These are phyloP conservation scores for Akanthomyces dipterigenus DNA, from an alignment of 2,329 filamentous ascomycete genomes.

Conservation along the genomic window DNA sequence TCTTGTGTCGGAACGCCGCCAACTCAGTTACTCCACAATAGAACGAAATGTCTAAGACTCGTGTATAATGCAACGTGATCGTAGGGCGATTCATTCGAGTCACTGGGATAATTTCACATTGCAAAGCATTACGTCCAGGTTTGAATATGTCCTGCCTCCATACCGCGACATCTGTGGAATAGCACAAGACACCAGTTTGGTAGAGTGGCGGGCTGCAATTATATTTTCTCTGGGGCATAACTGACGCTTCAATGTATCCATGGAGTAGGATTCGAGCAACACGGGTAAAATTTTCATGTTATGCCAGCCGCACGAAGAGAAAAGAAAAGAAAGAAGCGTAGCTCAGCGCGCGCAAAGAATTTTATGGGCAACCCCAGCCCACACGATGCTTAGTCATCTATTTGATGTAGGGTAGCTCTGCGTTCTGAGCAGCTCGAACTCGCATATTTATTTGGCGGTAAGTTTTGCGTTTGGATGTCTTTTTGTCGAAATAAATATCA, in stretches of 20 bases:
- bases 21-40: not conserved
- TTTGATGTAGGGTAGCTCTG: not conserved
- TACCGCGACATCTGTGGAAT: conserved; percentile 24
- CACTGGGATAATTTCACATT: not conserved
- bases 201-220: conserved; percentile 66
- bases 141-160: conserved; percentile 40
- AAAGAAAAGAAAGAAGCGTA: conserved; percentile 32
- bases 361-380: conserved; percentile 18
- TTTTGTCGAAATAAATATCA: no score
- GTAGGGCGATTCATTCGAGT: no score
- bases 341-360: conserved; percentile 19
- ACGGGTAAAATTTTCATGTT: conserved; percentile 62
- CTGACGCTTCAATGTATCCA: conserved; percentile 62
- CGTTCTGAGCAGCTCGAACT: not conserved
- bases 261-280: conserved; percentile 66
- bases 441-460: not conserved
- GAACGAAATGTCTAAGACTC: not conserved
- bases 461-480: not conserved
- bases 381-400: not conserved
- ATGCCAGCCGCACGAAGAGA: conserved; percentile 75
- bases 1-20: not conserved
- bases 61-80: no score
- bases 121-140: conserved; percentile 6
- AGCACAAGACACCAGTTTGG: conserved; percentile 33
- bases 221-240: conserved; percentile 68